Conservation (phyloP, 257 asterid genomes). For the Solanum habrochaites region DNA sequence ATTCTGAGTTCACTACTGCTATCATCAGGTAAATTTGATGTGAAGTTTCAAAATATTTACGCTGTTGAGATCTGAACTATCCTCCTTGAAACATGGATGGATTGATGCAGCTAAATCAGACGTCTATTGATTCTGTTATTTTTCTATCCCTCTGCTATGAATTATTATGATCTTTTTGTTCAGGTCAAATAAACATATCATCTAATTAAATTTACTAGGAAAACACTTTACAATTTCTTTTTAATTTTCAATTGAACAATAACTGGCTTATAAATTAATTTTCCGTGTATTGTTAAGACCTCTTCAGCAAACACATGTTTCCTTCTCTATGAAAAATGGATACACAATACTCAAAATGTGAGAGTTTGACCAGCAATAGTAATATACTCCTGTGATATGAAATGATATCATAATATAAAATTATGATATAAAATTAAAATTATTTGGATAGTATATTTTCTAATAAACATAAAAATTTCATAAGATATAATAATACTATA, state of each 20-base stretch:
- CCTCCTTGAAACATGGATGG: neutral
- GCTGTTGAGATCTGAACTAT: neutral
- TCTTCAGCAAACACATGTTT: no score
- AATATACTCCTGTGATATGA: neutral
- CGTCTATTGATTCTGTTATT: neutral
- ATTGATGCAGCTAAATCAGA: neutral
- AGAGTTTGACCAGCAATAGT: neutral
- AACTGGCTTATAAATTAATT: no score
- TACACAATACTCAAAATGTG: neutral
- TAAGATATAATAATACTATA: no score
- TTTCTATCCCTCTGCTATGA: neutral
- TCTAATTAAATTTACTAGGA: neutral
- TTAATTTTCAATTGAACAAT: no score
- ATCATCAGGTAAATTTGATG: no score
- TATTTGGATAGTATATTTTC: no score
- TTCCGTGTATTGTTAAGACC: no score
- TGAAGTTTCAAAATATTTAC: neutral
- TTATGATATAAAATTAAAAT: no score
- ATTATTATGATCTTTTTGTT: neutral
- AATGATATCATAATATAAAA: no score
- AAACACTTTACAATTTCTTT: no score
- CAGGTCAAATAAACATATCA: neutral
- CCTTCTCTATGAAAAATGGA: neutral
- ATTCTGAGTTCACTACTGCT: fast-evolving
- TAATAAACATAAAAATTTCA: no score